These are phyloP conservation scores for Catenaria anguillulae DNA, from an alignment of 371 early-diverging fungal species.

Conservation along the genomic window DNA sequence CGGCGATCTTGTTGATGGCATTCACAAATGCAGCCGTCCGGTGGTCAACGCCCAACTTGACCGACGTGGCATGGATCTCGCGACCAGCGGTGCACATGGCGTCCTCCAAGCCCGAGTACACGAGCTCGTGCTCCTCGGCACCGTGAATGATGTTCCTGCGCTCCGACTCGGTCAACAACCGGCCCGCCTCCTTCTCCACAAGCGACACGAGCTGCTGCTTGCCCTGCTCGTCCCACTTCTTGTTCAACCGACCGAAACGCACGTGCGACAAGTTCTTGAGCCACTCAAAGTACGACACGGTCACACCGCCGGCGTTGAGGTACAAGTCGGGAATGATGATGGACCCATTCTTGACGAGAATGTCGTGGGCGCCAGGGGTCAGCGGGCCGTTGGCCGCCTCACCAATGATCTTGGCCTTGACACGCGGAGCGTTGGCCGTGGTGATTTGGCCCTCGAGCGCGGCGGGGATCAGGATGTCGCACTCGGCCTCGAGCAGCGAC, in stretches of 20 bases:
- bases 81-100: conserved; percentile 71
- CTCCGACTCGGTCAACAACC: conserved; percentile 53
- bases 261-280: no score
- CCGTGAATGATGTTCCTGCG: conserved; percentile 66
- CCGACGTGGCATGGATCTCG: conserved; percentile 39
- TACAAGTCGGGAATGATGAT: conserved; percentile 67
- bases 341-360: no score
- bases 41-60: conserved; percentile 52
- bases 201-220: conserved; percentile 54
- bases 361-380: conserved; percentile 66
- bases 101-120: conserved; percentile 79
- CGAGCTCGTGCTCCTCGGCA: conserved; percentile 78
- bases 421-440: conserved; percentile 50
- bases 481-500: conserved; percentile 56
- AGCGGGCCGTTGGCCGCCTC: conserved; percentile 81
- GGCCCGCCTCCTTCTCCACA: conserved; percentile 67
- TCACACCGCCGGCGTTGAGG: conserved; percentile 78
- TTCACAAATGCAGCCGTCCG: conserved; percentile 71
- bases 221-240: conserved; percentile 75
- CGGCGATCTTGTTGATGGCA: conserved; percentile 68
- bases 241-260: conserved; percentile 80
- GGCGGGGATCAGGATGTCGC: conserved; percentile 72
- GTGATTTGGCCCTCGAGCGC: conserved; percentile 79
- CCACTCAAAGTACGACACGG: conserved; percentile 74
- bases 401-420: conserved; percentile 74